phyloP scores from a whole-genome alignment of 257 asterid genomes.

The Solanum piurae region DNA sequence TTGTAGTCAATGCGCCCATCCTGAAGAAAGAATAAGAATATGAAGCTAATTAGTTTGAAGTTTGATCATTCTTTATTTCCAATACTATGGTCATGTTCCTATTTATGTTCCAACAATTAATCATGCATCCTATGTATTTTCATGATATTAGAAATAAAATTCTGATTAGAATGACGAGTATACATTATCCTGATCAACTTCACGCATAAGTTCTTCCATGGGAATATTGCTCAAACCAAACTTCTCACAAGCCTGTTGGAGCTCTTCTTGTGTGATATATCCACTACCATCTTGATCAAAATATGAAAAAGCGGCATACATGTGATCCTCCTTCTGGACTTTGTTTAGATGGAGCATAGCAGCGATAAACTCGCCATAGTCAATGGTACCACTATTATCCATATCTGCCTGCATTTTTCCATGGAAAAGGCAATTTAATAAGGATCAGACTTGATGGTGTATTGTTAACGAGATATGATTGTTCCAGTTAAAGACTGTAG shows the following conservation, averaged over 20 bases:
- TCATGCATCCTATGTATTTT: not conserved
- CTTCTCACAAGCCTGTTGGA: slow-evolving; percentile 32
- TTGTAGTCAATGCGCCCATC: slow-evolving; percentile 16
- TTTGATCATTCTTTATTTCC: not conserved
- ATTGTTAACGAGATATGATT: not conserved
- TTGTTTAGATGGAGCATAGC: slow-evolving; percentile 43
- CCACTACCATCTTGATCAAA: slow-evolving; percentile 45
- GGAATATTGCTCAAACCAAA: slow-evolving; percentile 26
- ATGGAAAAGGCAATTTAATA: not conserved
- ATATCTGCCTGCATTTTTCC: slow-evolving; percentile 30
- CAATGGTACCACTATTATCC: slow-evolving; percentile 41
- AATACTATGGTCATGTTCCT: not conserved
- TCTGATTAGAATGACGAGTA: not conserved
- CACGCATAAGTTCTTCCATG: slow-evolving; percentile 30
- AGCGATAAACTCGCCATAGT: slow-evolving; percentile 34
- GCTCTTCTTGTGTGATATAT: slow-evolving; percentile 37
- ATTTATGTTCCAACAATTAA: not conserved
- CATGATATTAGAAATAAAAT: not conserved
- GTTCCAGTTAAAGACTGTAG: not conserved
- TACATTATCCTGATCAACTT: slow-evolving; percentile 41
- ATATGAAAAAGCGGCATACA: slow-evolving; percentile 37
- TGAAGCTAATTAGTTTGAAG: not conserved
- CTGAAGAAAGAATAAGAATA: not conserved
- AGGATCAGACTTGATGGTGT: not conserved
- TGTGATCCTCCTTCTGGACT: slow-evolving; percentile 34